These are phyloP conservation scores for Starmera stellimalicola DNA, from an alignment of 1,139 yeast species.

Conservation along the genomic window DNA sequence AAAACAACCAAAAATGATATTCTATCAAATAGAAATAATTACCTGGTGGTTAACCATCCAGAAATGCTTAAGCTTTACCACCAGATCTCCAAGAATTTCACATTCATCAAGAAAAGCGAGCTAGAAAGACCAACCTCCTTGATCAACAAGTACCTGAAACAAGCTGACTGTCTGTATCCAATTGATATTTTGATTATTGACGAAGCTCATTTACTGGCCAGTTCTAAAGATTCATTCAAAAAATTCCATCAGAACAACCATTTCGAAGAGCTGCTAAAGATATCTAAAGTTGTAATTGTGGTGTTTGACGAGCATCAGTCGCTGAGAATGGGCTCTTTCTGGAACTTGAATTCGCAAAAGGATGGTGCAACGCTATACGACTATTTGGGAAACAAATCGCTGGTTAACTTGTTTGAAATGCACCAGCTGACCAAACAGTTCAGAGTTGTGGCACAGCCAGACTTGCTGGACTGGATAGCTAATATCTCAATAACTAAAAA, in stretches of 20 bases:
- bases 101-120: slow-evolving; percentile 24
- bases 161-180: slow-evolving; percentile 1
- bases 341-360: slow-evolving; percentile 19
- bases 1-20: slow-evolving; percentile 11
- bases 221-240: slow-evolving; percentile 31
- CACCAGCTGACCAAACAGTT: slow-evolving; percentile 27
- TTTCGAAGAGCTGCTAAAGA: slow-evolving; percentile 25
- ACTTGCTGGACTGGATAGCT: slow-evolving; percentile 29
- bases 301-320: slow-evolving; percentile 34
- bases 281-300: slow-evolving; percentile 26
- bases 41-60: slow-evolving; percentile 32
- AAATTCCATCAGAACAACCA: slow-evolving; percentile 31
- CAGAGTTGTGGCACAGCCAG: slow-evolving; percentile 28
- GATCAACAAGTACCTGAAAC: slow-evolving; percentile 21
- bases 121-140: slow-evolving; percentile 33
- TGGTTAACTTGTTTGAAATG: slow-evolving; percentile 6
- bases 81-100: slow-evolving; percentile 26
- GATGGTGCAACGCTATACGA: slow-evolving; percentile 22
- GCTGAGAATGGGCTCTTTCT: slow-evolving; percentile 32
- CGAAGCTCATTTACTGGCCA: slow-evolving; percentile 32
- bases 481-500: slow-evolving; percentile 24
- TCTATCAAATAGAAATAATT: slow-evolving; percentile 21
- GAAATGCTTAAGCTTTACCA: slow-evolving; percentile 33
- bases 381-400: slow-evolving; percentile 10
- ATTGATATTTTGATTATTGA: slow-evolving; percentile 29